Evolutionary conservation across 2,329 filamentous ascomycete species (phyloP), one percentile per base, ranked within the genome.

Genomic region (Bertia moriformis): DNA sequence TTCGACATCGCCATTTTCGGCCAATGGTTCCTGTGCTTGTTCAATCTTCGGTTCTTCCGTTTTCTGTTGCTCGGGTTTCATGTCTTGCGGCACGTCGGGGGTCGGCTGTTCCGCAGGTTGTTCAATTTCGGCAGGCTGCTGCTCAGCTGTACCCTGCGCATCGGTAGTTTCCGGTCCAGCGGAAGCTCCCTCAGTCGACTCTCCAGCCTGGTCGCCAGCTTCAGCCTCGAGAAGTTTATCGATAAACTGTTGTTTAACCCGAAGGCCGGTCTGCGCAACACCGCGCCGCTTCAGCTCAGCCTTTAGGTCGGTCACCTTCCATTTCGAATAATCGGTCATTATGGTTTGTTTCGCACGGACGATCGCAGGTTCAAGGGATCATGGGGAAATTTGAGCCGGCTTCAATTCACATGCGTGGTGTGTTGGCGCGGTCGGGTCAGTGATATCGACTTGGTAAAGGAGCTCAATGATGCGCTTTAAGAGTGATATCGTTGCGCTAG

Each of bases 261-360:
- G 12, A 7, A 35, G 32, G 15, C 32, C 32, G 7, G 32, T 35
- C 15, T 12, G 10, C 10, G 32, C 12, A 17, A 35, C 17, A 17
- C 32, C 32, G 32, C 32, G 32, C 10, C 15, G 10, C 32, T 35
- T 35, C 32, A 35, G 32, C 32, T 35, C 32, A 7, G 32, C 32
- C 15, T 35, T 35, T 15, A 35, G 32, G 15, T 35, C 32, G 10
- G 15, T 15, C 7, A 35, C 32, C 15, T 35, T 35, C 32, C 32
- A 35, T 7, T 7, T 7, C 7, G 32, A 35, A 17, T 35, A 35
- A 17, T 35, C 32, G 15, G 15, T 17, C 32, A 35, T 35, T 29
- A n/a, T 29, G 24, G n/a, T n/a, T n/a, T n/a, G n/a, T n/a, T n/a
- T n/a, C n/a, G n/a, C n/a, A n/a, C n/a, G n/a, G n/a, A n/a, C n/a